Conservation (phyloP, 2,329 filamentous ascomycete species). For the Juglanconis juglandina region DNA sequence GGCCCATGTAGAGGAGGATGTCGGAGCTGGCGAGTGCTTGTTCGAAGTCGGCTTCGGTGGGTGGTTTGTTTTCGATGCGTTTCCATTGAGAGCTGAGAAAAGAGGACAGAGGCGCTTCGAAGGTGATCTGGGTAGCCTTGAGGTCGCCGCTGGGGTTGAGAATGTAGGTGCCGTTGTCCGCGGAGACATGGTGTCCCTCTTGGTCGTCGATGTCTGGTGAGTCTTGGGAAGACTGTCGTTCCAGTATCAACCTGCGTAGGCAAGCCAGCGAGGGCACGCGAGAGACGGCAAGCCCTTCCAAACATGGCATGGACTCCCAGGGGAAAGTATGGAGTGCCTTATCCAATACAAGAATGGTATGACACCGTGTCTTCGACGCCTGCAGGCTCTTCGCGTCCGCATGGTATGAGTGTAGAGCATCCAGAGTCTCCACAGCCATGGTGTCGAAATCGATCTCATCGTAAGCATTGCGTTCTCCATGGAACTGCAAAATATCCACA, state of each 20-base stretch:
- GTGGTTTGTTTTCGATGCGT: conserved; percentile 63
- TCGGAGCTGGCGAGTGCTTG: conserved; percentile 61
- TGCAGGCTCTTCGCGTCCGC: conserved; percentile 35
- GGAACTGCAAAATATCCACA: conserved; percentile 92
- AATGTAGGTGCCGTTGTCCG: conserved; percentile 66
- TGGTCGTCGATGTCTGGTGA: conserved; percentile 17
- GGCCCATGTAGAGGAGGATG: conserved; percentile 89
- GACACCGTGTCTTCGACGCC: conserved; percentile 40
- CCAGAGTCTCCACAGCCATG: conserved; percentile 84
- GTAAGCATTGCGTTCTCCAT: conserved; percentile 93
- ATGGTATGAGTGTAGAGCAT: conserved; percentile 79
- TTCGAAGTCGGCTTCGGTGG: conserved; percentile 76
- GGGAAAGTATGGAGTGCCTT: conserved; percentile 88
- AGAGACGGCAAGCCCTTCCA: conserved; percentile 75
- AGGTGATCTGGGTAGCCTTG: conserved; percentile 71
- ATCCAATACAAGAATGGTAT: conserved; percentile 87
- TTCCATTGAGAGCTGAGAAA: conserved; percentile 68
- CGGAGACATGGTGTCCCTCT: conserved; percentile 54
- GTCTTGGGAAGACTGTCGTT: conserved; percentile 27
- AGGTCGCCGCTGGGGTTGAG: conserved; percentile 88
- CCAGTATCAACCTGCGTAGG: conserved; percentile 70
- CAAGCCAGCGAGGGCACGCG: conserved; percentile 83
- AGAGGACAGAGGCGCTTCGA: conserved; percentile 61
- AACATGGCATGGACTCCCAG: conserved; percentile 91
- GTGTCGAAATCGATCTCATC: conserved; percentile 95